Evolutionary conservation across 306 rosid genomes (phyloP).

Genomic region (Dalbergia cultrata): DNA sequence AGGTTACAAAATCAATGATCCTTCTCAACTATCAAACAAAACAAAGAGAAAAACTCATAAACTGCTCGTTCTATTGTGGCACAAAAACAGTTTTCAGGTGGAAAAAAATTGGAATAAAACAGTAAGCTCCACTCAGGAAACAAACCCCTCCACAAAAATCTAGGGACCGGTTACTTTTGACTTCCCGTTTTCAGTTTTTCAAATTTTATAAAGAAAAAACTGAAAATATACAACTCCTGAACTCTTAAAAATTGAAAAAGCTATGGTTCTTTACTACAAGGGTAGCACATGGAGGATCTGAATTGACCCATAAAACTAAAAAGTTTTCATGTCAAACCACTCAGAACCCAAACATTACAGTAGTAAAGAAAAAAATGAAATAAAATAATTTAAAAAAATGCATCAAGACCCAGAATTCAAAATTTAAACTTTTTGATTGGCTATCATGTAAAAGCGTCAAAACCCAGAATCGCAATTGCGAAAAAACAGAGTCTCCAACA

Average conservation of each 20-base stretch:
- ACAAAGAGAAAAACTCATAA: neutral
- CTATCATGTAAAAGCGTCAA: neutral
- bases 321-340: neutral
- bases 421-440: conserved; percentile 2
- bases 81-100: neutral
- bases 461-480: conserved; percentile 5
- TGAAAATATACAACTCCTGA: too few relatives aligned
- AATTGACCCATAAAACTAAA: conserved; percentile 6
- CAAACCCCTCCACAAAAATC: neutral
- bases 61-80: neutral
- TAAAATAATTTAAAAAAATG: neutral
- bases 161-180: too few relatives aligned
- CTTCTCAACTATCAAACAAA: neutral
- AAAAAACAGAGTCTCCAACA: neutral
- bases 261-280: neutral
- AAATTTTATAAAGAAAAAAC: too few relatives aligned
- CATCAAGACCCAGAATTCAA: conserved; percentile 25
- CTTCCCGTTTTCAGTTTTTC: too few relatives aligned
- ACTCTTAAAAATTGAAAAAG: neutral
- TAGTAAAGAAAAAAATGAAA: neutral
- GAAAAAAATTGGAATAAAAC: conserved; percentile 7
- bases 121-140: conserved; percentile 31
- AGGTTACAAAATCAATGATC: conserved; percentile 33
- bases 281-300: conserved; percentile 16
- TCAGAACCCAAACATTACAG: neutral